These are phyloP conservation scores for Penicillium expansum DNA, from an alignment of 2,329 filamentous ascomycete species.

Conservation along the genomic window DNA sequence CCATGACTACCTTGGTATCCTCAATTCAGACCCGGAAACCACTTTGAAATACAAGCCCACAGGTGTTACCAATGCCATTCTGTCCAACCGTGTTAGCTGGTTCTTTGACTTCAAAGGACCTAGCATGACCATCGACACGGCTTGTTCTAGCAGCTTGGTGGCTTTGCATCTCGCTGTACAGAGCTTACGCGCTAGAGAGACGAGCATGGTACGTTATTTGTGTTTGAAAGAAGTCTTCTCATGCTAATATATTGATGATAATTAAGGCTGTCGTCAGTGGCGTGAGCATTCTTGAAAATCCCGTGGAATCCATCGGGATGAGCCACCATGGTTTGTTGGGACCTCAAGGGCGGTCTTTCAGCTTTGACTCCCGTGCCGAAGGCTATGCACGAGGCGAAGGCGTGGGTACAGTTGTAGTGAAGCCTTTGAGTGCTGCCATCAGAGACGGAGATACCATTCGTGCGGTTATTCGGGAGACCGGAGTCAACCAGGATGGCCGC, in stretches of 20 bases:
- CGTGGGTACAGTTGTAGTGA: conserved; percentile 33
- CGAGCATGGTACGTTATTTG: conserved; percentile 21
- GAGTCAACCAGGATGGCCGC: conserved; percentile 31
- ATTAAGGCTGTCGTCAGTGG: conserved; percentile 37
- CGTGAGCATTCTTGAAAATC: conserved; percentile 38
- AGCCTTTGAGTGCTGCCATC: conserved; percentile 30
- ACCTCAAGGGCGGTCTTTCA: conserved; percentile 31
- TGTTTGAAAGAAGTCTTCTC: neutral
- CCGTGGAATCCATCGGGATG: conserved; percentile 31
- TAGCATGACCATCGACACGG: conserved; percentile 41
- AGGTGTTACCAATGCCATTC: conserved; percentile 19
- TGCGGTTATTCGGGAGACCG: conserved; percentile 33
- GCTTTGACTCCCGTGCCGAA: conserved; percentile 33
- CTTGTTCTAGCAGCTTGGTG: conserved; percentile 41
- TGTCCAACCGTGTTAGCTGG: conserved; percentile 26
- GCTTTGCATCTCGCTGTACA: conserved; percentile 40
- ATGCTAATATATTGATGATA: neutral
- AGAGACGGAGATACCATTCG: conserved; percentile 36
- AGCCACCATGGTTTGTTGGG: conserved; percentile 40
- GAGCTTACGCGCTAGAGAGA: conserved; percentile 22
- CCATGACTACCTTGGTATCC: conserved; percentile 24
- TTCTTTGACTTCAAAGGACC: conserved; percentile 28
- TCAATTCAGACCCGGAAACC: conserved; percentile 25
- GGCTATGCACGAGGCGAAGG: conserved; percentile 39
- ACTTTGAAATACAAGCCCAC: conserved; percentile 24